phyloP scores from a whole-genome alignment of 257 asterid genomes.

The Fraxinus quadrangulata region DNA sequence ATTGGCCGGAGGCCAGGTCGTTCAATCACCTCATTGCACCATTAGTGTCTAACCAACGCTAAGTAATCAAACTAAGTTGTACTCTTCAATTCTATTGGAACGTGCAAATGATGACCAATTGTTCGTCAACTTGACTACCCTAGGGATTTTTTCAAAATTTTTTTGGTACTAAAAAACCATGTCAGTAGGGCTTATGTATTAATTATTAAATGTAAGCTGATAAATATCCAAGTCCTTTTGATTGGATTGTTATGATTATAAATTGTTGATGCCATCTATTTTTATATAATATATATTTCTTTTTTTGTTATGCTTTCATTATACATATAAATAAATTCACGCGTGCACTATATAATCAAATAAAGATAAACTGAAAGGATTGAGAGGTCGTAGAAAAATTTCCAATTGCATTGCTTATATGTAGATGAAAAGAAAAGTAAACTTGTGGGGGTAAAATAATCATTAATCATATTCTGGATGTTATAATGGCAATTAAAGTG shows the following conservation, averaged over 20 bases:
- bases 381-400: background rate
- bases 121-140: slow-evolving; percentile 30
- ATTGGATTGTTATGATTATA: background rate
- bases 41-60: slow-evolving; percentile 45
- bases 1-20: slow-evolving; percentile 9
- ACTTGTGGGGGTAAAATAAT: background rate
- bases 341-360: slow-evolving; percentile 1
- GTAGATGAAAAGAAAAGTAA: background rate
- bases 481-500: background rate
- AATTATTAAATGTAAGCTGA: slow-evolving; percentile 10
- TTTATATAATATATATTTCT: background rate
- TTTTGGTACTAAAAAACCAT: slow-evolving; percentile 28
- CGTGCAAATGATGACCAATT: slow-evolving; percentile 10
- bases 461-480: background rate
- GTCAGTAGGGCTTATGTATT: slow-evolving; percentile 31
- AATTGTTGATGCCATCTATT: background rate
- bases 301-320: background rate
- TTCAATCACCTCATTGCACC: slow-evolving; percentile 49
- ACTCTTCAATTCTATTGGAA: background rate
- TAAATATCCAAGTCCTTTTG: background rate
- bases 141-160: slow-evolving; percentile 20
- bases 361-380: background rate
- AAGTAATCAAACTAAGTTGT: slow-evolving; percentile 21
- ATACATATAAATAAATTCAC: background rate
- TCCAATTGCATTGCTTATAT: background rate